Evolutionary conservation across 1,284 basidiomycete species (phyloP).

Genomic region (Ceratobasidium sp.): DNA sequence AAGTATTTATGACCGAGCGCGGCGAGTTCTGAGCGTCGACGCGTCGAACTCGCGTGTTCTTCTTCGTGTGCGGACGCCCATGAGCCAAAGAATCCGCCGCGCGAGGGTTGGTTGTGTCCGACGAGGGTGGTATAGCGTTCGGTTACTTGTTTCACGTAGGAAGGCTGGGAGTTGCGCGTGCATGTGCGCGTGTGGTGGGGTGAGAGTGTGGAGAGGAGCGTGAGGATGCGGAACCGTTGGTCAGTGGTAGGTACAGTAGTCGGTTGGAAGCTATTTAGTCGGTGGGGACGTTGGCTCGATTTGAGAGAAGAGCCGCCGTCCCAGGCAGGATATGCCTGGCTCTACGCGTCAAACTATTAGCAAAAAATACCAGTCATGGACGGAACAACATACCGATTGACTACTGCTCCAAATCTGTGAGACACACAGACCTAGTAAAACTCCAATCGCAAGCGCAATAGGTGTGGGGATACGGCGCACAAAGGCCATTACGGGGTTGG

Average conservation of each 20-base stretch:
- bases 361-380: background rate
- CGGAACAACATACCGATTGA: constrained; percentile 47
- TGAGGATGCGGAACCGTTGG: constrained; percentile 85
- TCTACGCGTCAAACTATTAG: background rate
- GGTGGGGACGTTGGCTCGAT: constrained; percentile 48
- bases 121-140: constrained; percentile 87
- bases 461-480: constrained; percentile 46
- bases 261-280: constrained; percentile 46
- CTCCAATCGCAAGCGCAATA: constrained; percentile 66
- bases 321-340: constrained; percentile 46
- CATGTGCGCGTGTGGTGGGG: constrained; percentile 93
- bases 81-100: constrained; percentile 68
- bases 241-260: constrained; percentile 78
- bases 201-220: constrained; percentile 85
- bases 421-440: constrained; percentile 74
- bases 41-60: constrained; percentile 57
- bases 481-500: constrained; percentile 39
- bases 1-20: constrained; percentile 91
- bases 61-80: constrained; percentile 50
- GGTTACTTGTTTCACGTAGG: constrained; percentile 84
- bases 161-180: constrained; percentile 81
- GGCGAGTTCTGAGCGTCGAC: constrained; percentile 60
- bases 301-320: constrained; percentile 50
- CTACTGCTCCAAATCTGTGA: constrained; percentile 66
- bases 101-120: constrained; percentile 74